Base-by-base conservation (phyloP, 2,329 filamentous ascomycete species). In the Thermothelomyces thermophilus region DNA sequence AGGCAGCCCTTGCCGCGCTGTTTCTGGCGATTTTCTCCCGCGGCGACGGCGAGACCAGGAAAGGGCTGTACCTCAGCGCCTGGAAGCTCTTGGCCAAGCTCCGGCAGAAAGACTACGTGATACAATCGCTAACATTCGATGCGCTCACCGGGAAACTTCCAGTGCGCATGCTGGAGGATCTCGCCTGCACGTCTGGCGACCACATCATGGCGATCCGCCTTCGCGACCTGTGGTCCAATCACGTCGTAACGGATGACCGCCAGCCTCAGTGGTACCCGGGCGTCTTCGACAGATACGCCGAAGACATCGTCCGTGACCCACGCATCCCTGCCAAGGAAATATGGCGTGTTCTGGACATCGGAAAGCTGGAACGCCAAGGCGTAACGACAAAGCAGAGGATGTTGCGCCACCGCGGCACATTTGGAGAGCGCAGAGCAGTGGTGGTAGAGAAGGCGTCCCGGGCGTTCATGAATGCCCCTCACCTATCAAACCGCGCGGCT, bases 1-100 rank as follows among this genome's bases (percentile, higher is more conserved):
- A 55, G 4, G 53, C 46, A 16, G 56, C 59, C 5, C 48, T 66
- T 11, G 60, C 62, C 2, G 54, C 60, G n/a, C 52, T 66, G 3
- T 59, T 59, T 24, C 20, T 60, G 44, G 59, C 60, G 10, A 43
- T 64, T 9, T 61, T 53, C 28, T 10, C 36, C 9, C 42, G 33
- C 19, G 41, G 44, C 3, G 17, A 20, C 3, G 24, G 40, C 22
- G 24, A 34, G 9, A 19, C 42, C 9, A 50, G 41, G 24, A 50
- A 46, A 6, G 54, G 43, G 13, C 36, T 59, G 14, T 56, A 56
- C 20, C 36, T 33, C 46, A 59, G 52, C 36, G 40, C 56, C 10
- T 63, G 60, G 57, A 50, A 49, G 11, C 37, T 62, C 11, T 40
- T 63, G 33, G 28, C 24, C 8, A 48, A 35, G 17, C 50, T 61